A percentile compares a stretch with the other conserved stretches of the same genome.
Conservation (phyloP, 352 stramenopile species). For the Pythium phragmitis region DNA sequence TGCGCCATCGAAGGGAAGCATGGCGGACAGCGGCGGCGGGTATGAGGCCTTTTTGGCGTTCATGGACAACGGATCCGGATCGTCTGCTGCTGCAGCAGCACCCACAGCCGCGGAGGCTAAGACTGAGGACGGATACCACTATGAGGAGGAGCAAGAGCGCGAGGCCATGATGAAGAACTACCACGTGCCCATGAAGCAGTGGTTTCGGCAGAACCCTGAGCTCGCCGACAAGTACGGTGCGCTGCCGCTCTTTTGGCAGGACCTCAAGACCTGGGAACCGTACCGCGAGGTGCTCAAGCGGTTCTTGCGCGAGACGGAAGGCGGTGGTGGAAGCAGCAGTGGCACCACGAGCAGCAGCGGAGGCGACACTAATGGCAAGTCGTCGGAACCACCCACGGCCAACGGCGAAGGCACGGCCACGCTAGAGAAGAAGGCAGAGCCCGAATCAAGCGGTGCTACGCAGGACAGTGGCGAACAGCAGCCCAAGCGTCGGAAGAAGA, state of each 20-base stretch:
- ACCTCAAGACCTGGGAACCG: constrained; percentile 91
- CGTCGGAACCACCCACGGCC: neutral
- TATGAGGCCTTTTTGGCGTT: constrained; percentile 79
- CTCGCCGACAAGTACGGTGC: constrained; percentile 81
- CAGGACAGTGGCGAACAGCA: constrained; percentile 14
- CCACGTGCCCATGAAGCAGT: constrained; percentile 87
- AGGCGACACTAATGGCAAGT: constrained; percentile 5
- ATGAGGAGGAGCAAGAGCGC: constrained; percentile 86
- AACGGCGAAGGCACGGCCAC: constrained; percentile 3
- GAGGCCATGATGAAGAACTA: constrained; percentile 89
- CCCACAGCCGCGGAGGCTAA: constrained; percentile 2
- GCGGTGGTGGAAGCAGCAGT: constrained; percentile 11
- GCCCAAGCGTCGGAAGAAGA: constrained; percentile 78
- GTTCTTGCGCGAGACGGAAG: constrained; percentile 86
- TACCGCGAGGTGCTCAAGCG: constrained; percentile 91
- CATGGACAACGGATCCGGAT: constrained; percentile 12
- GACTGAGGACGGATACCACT: constrained; percentile 58
- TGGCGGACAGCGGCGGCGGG: constrained; percentile 52
- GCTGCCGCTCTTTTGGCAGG: constrained; percentile 95
- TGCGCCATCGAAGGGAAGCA: constrained; percentile 17
- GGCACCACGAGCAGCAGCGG: constrained; percentile 23
- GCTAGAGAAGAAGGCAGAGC: neutral
- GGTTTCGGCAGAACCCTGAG: constrained; percentile 68
- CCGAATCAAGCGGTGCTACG: neutral
- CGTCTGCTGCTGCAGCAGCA: neutral